phyloP scores from a whole-genome alignment of 2,329 filamentous ascomycete species.

The Ophiosphaerella narmari region DNA sequence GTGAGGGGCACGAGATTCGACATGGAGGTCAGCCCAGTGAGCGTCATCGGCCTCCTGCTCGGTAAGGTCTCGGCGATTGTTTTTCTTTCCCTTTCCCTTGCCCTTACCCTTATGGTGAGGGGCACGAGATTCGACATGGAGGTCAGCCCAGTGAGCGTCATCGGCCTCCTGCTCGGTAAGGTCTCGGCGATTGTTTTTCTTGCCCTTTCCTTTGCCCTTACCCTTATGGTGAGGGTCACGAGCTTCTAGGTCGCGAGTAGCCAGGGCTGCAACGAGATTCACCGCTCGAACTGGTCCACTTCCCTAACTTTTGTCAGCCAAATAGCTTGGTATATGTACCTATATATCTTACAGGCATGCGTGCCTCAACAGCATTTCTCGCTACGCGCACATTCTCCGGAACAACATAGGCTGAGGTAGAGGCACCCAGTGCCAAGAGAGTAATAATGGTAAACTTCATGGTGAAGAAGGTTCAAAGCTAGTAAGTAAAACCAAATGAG shows the following conservation, averaged over 20 bases:
- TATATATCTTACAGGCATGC: conserved; percentile 26
- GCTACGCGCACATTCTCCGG: conserved; percentile 22
- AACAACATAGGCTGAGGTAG: conserved; percentile 39
- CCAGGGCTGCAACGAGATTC: conserved; percentile 28
- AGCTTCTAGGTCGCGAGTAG: conserved; percentile 17
- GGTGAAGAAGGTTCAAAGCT: conserved; percentile 21
- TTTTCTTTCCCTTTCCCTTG: conserved; percentile 9
- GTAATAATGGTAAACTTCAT: conserved; percentile 39
- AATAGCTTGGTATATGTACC: not conserved
- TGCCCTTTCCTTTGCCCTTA: not conserved
- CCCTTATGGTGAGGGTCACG: conserved; percentile 5
- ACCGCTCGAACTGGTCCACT: conserved; percentile 25
- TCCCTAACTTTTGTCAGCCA: conserved; percentile 22
- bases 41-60: not conserved
- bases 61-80: not conserved
- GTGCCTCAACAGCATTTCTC: conserved; percentile 32
- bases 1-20: conserved; percentile 11
- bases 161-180: not conserved
- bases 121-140: not conserved
- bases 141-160: not conserved
- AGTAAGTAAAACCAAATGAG: conserved; percentile 21
- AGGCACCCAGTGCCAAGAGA: conserved; percentile 40
- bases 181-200: conserved; percentile 1
- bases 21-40: not conserved
- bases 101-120: conserved; percentile 23